A percentile compares a stretch with the other conserved stretches of the same genome.
These are phyloP conservation scores for Amanita polypyramis DNA, from an alignment of 768 basidiomycete genomes.

Conservation along the genomic window DNA sequence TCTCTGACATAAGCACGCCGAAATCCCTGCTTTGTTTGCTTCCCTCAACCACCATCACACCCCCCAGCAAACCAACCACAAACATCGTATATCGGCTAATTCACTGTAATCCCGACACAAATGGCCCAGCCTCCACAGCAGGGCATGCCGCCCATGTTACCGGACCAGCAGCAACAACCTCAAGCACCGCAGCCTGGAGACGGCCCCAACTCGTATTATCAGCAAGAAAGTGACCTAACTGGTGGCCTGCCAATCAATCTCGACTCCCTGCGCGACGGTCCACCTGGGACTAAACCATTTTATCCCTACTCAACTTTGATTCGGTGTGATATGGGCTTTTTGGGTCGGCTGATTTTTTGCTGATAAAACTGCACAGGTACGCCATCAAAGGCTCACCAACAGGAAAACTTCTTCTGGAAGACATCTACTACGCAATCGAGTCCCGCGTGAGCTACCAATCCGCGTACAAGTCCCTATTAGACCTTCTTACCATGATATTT, in stretches of 20 bases:
- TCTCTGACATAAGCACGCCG: constrained; percentile 40
- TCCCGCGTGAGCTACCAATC: constrained; percentile 52
- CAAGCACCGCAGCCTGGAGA: constrained; percentile 23
- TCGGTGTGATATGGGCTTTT: constrained; percentile 38
- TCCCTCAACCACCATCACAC: constrained; percentile 36
- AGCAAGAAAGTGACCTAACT: constrained; percentile 67
- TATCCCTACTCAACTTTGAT: constrained; percentile 89
- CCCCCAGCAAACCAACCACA: constrained; percentile 27
- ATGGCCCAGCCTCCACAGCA: constrained; percentile 48
- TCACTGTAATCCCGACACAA: constrained; percentile 12
- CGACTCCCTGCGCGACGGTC: constrained; percentile 78
- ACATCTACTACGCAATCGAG: constrained; percentile 89
- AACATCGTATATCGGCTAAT: constrained; percentile 15
- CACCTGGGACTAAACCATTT: constrained; percentile 83
- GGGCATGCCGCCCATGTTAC: constrained; percentile 57
- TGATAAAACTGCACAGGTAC: constrained; percentile 39
- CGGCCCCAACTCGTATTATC: constrained; percentile 58
- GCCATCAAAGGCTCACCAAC: constrained; percentile 89
- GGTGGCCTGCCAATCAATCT: constrained; percentile 81
- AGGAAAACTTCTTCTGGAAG: constrained; percentile 76
- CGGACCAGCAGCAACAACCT: constrained; percentile 30
- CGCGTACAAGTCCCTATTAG: constrained; percentile 2
- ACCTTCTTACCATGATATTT: constrained; percentile 12
- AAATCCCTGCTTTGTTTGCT: constrained; percentile 33
- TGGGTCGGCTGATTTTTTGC: constrained; percentile 11